A percentile compares a stretch with the other conserved stretches of the same genome.
Evolutionary conservation across 768 basidiomycete genomes (phyloP).

Genomic region (Kwoniella dendrophila): DNA sequence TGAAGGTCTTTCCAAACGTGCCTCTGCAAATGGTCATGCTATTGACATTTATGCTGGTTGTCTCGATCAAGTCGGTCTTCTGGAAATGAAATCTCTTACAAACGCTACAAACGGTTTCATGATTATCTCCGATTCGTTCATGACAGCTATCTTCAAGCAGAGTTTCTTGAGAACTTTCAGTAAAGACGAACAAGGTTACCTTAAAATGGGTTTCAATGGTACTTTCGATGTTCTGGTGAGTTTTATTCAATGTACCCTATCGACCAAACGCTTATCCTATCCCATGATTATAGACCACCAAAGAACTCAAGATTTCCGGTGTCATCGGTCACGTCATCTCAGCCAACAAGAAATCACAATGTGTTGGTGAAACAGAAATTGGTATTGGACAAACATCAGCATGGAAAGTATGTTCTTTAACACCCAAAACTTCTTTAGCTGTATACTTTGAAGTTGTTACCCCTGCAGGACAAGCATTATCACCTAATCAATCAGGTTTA

Average conservation of each 20-base stretch:
- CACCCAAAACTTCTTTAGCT: constrained; percentile 79
- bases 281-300: constrained; percentile 88
- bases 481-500: constrained; percentile 79
- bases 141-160: constrained; percentile 98
- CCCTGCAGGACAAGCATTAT: constrained; percentile 88
- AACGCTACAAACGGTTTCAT: constrained; percentile 97
- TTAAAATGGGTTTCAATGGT: constrained; percentile 98
- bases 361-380: constrained; percentile 98
- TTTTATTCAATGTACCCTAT: too few relatives aligned
- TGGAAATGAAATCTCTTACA: constrained; percentile 95
- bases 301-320: constrained; percentile 97
- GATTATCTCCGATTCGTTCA: constrained; percentile 93
- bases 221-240: constrained; percentile 94
- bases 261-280: too few relatives aligned
- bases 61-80: constrained; percentile 92
- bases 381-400: constrained; percentile 98
- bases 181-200: constrained; percentile 87
- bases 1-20: constrained; percentile 88
- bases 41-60: constrained; percentile 96
- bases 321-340: constrained; percentile 97
- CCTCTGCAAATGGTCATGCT: constrained; percentile 89
- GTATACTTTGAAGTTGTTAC: constrained; percentile 99
- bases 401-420: constrained; percentile 93
- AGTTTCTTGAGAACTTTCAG: constrained; percentile 89
- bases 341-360: constrained; percentile 91